Base-by-base conservation (phyloP, 495 filamentous ascomycete genomes). In the Pyrenopolyporus hunteri region DNA sequence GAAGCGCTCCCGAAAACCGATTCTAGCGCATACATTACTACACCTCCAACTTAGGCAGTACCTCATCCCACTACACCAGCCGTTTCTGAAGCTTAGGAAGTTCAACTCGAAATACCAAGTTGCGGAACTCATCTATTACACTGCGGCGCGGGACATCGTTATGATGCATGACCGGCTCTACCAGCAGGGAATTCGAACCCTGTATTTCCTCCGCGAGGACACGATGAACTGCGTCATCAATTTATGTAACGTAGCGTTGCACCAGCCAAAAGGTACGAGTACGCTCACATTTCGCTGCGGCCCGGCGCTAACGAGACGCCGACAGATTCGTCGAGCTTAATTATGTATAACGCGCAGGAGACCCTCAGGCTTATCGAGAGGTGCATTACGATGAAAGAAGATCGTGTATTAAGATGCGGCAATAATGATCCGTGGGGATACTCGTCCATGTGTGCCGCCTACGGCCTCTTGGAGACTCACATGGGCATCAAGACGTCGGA, bases 201-300 rank as follows among this genome's bases (percentile, higher is more conserved):
- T 72, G 19, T 64, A 65, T 40, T 69, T 71, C 35, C 63, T 74
- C 10, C 70, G 72, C 4, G 72, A 73, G 46, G 72, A 74, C 25
- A 63, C 70, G 3, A 59, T 72, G 46, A 63, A 67, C 31, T 63
- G 68, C 0, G 66, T 71, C 16, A 66, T 74, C 33, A 69, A 72
- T 39, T 64, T 74, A 26, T 76, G 73, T 69, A 76, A 74, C 50
- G 73, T 82, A 42, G 76, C 78, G 10, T 72, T 82, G 62, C 76
- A 79, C 16, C 79, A 82, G 55, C 78, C 78, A n/a, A 69, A 72
- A 64, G 73, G 72, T 74, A 66, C 2, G n/a, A n/a, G 40, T 22
- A 28, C 19, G 3, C 35, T 20, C 1, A 19, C 45, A 14, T 26
- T 36, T 36, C 37, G 26, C 1, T 6, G 0, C 16, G 16, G 2